Evolutionary conservation across 1,139 yeast species (phyloP), one percentile per base, ranked within the genome.

Genomic region (Blastobotrys arbuscula): DNA sequence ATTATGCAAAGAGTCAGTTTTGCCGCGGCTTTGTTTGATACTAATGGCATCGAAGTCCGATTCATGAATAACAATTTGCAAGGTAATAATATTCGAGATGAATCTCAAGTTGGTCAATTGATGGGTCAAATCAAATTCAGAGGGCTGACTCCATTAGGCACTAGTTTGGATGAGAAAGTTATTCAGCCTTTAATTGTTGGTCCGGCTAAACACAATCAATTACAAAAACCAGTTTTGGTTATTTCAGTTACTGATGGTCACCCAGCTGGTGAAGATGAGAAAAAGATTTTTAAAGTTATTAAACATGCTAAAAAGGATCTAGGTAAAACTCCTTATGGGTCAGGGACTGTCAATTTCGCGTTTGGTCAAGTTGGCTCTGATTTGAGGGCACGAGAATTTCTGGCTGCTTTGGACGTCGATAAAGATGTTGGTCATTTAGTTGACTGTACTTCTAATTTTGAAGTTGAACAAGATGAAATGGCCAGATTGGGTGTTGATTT

Each of bases 351-450:
- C 26, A 65, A 66, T 12, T 61, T 65, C 57, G 67, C 64, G 54
- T 64, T 65, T 49, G 67, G 65, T 13, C 69, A 65, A 47, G 69
- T 65, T 18, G 69, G 69, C 2, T 61, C 56, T 45, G 68, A 65
- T 48, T 44, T 64, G 42, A 60, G 60, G 48, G 69, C 69, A 9
- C 55, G 68, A 16, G 63, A 65, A 16, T 65, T 65, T 53, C 51
- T 65, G n/a, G 57, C 58, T 19, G 50, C 54, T 49, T 55, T 65
- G 24, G 68, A 65, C 42, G 48, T 55, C 20, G 67, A 65, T 45
- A 61, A 58, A 9, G 55, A 58, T 13, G 66, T 64, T n/a, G 69
- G 69, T 20, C 52, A 47, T 13, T 54, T 62, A 59, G 65, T 65
- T 19, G 69, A 65, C 48, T 61, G 66, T 52, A 65, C 68, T n/a